Percentiles rank a stretch among this genome's conserved stretches.
These are phyloP conservation scores for Lyophyllum atratum DNA, from an alignment of 768 basidiomycete genomes.

Conservation along the genomic window DNA sequence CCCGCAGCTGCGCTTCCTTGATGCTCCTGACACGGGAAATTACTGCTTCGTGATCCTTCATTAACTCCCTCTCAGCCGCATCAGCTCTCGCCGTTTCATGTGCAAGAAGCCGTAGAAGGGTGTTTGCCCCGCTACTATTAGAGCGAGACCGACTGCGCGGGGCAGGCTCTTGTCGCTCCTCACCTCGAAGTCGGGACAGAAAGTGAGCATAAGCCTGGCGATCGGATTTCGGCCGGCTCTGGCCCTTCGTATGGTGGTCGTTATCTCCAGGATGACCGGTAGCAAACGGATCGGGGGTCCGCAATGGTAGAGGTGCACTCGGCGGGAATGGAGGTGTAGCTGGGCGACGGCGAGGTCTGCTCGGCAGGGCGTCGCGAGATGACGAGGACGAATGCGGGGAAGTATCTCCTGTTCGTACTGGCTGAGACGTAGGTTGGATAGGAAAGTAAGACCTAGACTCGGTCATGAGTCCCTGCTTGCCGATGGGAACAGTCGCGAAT, in stretches of 20 bases:
- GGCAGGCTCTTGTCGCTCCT: not conserved
- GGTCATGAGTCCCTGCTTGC: not conserved
- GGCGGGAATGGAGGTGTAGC: constrained; percentile 12
- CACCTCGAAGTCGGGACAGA: not conserved
- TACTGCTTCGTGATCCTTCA: constrained; percentile 22
- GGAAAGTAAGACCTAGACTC: constrained; percentile 12
- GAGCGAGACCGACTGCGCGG: constrained; percentile 6
- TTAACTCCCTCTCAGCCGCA: constrained; percentile 33
- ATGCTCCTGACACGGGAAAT: constrained; percentile 32
- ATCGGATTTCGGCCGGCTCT: constrained; percentile 1
- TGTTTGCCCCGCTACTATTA: not conserved
- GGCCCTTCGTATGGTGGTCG: not conserved
- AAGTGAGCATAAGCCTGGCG: constrained; percentile 4
- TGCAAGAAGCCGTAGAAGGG: constrained; percentile 21
- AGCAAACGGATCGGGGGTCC: not conserved
- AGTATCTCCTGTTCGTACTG: not conserved
- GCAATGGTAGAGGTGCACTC: not conserved
- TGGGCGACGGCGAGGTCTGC: constrained; percentile 1
- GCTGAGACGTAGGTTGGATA: constrained; percentile 7
- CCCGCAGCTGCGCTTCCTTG: constrained; percentile 28
- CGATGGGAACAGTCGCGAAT: not conserved
- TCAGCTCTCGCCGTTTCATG: constrained; percentile 41
- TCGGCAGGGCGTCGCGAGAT: not conserved
- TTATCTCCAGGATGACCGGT: not conserved
- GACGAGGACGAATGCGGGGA: not conserved